Conservation (phyloP, 2,329 filamentous ascomycete species). For the Fusarium buharicum region DNA sequence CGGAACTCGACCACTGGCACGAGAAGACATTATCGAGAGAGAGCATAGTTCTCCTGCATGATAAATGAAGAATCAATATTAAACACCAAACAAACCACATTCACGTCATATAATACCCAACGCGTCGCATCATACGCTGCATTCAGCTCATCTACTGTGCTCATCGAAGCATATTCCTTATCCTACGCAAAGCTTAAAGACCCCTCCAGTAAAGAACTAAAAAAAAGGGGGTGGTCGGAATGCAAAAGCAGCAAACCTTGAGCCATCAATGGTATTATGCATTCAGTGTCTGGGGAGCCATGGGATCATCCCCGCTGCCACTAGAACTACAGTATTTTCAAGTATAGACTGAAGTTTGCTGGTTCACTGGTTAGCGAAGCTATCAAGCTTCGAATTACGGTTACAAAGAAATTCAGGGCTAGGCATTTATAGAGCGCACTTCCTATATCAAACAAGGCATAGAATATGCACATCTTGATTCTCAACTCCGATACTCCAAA, state of each 20-base stretch:
- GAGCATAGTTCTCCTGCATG: slow-evolving; percentile 55
- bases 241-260: too few relatives aligned
- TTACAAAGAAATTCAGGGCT: not conserved
- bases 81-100: not conserved
- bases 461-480: not conserved
- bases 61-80: slow-evolving; percentile 3
- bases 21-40: slow-evolving; percentile 81
- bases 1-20: slow-evolving; percentile 77
- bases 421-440: not conserved
- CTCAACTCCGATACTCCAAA: not conserved
- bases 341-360: too few relatives aligned
- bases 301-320: too few relatives aligned
- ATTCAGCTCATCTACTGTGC: too few relatives aligned
- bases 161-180: not conserved
- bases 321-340: too few relatives aligned
- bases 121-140: too few relatives aligned
- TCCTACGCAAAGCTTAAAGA: not conserved
- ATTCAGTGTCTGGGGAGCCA: too few relatives aligned
- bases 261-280: too few relatives aligned
- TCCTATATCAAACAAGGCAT: not conserved
- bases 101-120: too few relatives aligned
- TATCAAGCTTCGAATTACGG: not conserved
- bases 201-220: not conserved
- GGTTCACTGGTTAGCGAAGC: too few relatives aligned
- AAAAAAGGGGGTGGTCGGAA: not conserved